A percentile compares a stretch with the other conserved stretches of the same genome.
These are phyloP conservation scores for Carex sylvatica DNA, from an alignment of 202 grass and related monocot species.

Conservation along the genomic window DNA sequence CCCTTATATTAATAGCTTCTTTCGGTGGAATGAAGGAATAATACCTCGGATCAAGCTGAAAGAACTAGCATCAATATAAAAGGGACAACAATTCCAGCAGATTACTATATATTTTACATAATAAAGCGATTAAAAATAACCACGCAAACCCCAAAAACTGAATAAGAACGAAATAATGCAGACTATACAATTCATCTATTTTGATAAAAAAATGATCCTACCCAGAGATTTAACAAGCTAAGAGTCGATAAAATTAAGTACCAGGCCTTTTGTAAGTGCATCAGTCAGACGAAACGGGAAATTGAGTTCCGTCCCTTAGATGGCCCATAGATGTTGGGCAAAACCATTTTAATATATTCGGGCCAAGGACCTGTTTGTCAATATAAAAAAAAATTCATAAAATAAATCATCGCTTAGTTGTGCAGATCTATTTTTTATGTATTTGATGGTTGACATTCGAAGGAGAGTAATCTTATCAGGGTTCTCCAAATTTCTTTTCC, in stretches of 20 bases:
- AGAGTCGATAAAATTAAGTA: neutral
- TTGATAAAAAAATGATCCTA: neutral
- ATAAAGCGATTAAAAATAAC: neutral
- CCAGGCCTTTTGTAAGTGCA: neutral
- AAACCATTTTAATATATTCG: conserved; percentile 82
- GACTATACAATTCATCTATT: conserved; percentile 17
- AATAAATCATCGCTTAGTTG: neutral
- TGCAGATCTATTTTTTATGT: neutral
- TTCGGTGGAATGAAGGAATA: neutral
- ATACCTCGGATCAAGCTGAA: neutral
- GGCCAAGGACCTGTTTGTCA: conserved; percentile 67
- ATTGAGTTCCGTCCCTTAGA: conserved; percentile 81
- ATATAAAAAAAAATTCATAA: neutral
- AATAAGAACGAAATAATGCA: conserved; percentile 16
- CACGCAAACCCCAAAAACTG: neutral
- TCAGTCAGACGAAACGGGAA: conserved; percentile 72
- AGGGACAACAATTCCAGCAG: neutral
- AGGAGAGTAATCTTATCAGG: neutral
- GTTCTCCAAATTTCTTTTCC: neutral
- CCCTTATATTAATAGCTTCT: neutral
- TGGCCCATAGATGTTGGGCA: conserved; percentile 58
- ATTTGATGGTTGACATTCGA: neutral
- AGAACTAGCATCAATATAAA: neutral
- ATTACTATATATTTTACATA: neutral
- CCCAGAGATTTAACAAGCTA: neutral